Percentiles rank a stretch among this genome's conserved stretches.
Evolutionary conservation across 2,329 filamentous ascomycete genomes (phyloP).

Genomic region (Blastomyces emzantsi): DNA sequence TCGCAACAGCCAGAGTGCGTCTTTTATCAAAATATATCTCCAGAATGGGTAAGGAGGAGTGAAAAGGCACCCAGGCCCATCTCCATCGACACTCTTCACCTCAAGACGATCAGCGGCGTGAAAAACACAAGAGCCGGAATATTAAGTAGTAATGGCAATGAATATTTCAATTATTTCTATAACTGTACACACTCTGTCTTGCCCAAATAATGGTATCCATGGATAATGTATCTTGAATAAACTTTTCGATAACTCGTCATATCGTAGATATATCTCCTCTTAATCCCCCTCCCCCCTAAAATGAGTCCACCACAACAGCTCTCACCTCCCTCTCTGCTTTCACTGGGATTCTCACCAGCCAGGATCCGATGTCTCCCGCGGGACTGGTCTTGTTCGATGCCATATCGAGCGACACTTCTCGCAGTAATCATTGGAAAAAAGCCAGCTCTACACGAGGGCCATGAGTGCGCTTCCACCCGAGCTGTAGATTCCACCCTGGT

Average conservation of each 20-base stretch:
- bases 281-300: constrained; percentile 27
- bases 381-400: constrained; percentile 42
- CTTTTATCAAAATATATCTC: not conserved
- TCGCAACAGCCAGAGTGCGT: not conserved
- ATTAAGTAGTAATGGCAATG: constrained; percentile 49
- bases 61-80: constrained; percentile 30
- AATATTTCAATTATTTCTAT: constrained; percentile 36
- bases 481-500: not conserved
- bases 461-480: too few species aligned
- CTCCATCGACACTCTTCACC: constrained; percentile 50
- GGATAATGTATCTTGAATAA: not conserved
- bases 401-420: constrained; percentile 47
- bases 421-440: constrained; percentile 45
- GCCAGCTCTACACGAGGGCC: too few species aligned
- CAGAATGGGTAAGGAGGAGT: not conserved
- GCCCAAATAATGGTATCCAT: not conserved
- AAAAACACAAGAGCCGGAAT: constrained; percentile 54
- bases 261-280: constrained; percentile 24
- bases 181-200: constrained; percentile 46
- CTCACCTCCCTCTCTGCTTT: constrained; percentile 51
- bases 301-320: constrained; percentile 46
- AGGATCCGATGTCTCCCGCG: too few species aligned
- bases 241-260: constrained; percentile 32
- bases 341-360: constrained; percentile 43
- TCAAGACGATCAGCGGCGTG: constrained; percentile 57